A percentile compares a stretch with the other conserved stretches of the same genome.
Evolutionary conservation across 208 protist species (phyloP).

Genomic region (Leishmania turanica): DNA sequence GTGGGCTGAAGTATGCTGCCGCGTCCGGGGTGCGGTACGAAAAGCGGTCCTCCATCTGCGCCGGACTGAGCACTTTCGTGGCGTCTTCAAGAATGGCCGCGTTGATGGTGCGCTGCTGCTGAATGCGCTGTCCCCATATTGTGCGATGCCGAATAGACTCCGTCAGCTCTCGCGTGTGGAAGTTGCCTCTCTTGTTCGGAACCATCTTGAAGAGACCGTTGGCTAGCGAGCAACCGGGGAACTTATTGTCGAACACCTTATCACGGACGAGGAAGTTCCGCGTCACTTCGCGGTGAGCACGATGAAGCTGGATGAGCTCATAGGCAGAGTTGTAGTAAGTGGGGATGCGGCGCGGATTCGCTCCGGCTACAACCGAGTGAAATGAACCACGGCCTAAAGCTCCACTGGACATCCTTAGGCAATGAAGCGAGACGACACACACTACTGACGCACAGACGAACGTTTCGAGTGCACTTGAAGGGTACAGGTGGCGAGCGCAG

Average conservation of each 20-base stretch:
- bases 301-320: conserved; percentile 83
- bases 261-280: conserved; percentile 81
- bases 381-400: conserved; percentile 85
- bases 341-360: conserved; percentile 40
- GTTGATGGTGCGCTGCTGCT: conserved; percentile 86
- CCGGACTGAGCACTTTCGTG: conserved; percentile 28
- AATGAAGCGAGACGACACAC: conserved; percentile 17
- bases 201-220: conserved; percentile 92
- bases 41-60: conserved; percentile 50
- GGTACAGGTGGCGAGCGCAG: neutral
- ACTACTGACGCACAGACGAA: neutral
- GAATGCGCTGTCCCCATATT: conserved; percentile 82
- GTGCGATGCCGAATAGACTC: conserved; percentile 80
- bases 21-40: conserved; percentile 72
- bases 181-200: conserved; percentile 72
- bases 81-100: conserved; percentile 48
- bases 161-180: conserved; percentile 79
- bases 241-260: conserved; percentile 92
- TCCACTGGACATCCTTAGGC: conserved; percentile 62
- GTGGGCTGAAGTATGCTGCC: conserved; percentile 80
- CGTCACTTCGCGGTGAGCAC: conserved; percentile 71
- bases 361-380: conserved; percentile 79
- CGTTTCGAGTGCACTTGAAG: neutral
- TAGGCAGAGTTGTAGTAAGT: conserved; percentile 79
- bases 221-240: conserved; percentile 66